Base-by-base conservation (phyloP, 495 filamentous ascomycete species). In the Penicillium waksmanii region DNA sequence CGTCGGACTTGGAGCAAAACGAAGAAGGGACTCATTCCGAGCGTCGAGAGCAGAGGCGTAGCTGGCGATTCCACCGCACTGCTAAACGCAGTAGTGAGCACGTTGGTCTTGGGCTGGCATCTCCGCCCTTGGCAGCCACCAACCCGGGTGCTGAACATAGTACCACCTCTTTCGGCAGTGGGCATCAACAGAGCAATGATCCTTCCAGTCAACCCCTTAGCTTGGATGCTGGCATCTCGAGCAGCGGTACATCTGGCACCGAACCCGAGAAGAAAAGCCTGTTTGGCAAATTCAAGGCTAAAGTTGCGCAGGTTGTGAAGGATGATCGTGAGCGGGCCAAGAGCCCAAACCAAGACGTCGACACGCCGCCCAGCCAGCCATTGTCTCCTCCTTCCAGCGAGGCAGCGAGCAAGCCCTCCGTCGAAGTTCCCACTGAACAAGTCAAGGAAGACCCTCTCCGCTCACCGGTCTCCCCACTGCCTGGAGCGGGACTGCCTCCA, bases 281-380 rank as follows among this genome's bases (percentile, higher is more conserved):
- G 5, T 81, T 96, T 50, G 87, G 85, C 15, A 96, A 93, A 84
- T 84, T 97, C 62, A 90, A 90, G 67, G 88, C 86, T 61, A 96
- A 95, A 74, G 85, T 95, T 42, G 83, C 88, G 17, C 90, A 93
- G 63, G 84, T 86, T 9, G 81, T 73, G 2, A 85, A 87, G 68
- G 87, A 90, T 50, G 83, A 87, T 57, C 79, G 81, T 46, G 79
- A 82, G 47, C 69, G 84, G 15, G 78, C 82, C 15, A 82, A 83
- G 62, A 87, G 82, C 58, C 85, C 85, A 11, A 77, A 74, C 11
- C 70, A 63, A 0, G 77, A 80, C 19, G 60, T 55, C 3, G 74
- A 76, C 5, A 63, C 66, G 9, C 62, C 66, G 10, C 49, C 64
- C 21, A 68, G 10, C 34, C 72, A 72, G 38, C 62, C 70, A 3